phyloP scores from a whole-genome alignment of 2,329 filamentous ascomycete genomes.

The Colletotrichum tofieldiae region DNA sequence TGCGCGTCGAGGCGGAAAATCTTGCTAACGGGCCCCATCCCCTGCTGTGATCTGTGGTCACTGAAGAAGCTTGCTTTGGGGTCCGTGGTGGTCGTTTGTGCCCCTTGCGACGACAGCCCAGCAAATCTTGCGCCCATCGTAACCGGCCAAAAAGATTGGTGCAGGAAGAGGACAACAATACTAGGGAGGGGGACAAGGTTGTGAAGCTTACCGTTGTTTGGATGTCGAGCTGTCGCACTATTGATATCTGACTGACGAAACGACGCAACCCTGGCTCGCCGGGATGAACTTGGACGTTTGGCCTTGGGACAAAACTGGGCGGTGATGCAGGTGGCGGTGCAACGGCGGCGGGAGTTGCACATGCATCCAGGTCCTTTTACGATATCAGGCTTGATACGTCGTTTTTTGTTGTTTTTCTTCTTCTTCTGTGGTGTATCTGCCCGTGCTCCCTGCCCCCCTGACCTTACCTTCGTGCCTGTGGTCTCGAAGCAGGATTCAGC shows the following conservation, averaged over 20 bases:
- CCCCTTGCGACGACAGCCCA: conserved; percentile 3
- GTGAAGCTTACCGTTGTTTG: background rate
- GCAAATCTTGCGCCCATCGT: background rate
- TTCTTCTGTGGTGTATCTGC: conserved; percentile 9
- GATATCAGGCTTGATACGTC: conserved; percentile 4
- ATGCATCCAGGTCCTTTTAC: conserved; percentile 13
- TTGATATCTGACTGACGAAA: conserved; percentile 16
- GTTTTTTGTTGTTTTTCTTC: conserved; percentile 21
- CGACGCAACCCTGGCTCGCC: background rate
- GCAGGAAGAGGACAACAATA: background rate
- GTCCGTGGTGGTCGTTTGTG: background rate
- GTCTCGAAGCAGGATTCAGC: conserved; percentile 3
- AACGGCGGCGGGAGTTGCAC: conserved; percentile 19
- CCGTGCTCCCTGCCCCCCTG: conserved; percentile 14
- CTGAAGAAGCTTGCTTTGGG: conserved; percentile 14
- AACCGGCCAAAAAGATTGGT: background rate
- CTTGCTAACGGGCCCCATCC: background rate
- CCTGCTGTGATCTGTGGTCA: background rate
- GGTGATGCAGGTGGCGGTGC: conserved; percentile 43
- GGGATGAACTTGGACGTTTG: conserved; percentile 1
- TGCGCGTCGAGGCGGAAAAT: conserved; percentile 16
- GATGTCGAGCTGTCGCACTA: background rate
- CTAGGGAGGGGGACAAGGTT: background rate
- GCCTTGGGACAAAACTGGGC: conserved; percentile 18
- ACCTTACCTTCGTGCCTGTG: conserved; percentile 17